Evolutionary conservation across 108 stramenopile genomes (phyloP).

Genomic region (Conticribra weissflogii): DNA sequence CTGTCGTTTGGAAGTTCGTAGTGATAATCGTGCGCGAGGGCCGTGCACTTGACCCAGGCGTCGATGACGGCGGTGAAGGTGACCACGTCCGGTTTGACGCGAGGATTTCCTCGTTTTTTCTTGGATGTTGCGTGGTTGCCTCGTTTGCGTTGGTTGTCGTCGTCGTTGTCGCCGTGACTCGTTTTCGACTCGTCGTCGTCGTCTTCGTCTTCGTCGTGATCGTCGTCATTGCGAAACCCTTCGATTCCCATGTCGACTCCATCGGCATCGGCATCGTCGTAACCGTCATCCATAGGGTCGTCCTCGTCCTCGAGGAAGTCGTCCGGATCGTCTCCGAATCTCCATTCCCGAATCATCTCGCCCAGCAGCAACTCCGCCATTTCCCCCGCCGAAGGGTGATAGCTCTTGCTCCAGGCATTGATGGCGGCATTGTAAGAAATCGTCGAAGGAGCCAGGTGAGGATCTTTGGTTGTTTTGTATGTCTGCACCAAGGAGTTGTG

Average conservation of each 20-base stretch:
- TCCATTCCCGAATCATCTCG: constrained; percentile 61
- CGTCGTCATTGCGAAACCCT: background rate
- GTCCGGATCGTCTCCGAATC: constrained; percentile 20
- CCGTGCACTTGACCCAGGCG: constrained; percentile 57
- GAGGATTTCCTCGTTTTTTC: constrained; percentile 39
- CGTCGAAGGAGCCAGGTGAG: constrained; percentile 51
- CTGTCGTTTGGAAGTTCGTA: constrained; percentile 11
- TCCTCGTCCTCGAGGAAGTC: constrained; percentile 10
- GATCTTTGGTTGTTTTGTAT: constrained; percentile 49
- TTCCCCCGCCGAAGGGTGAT: constrained; percentile 47
- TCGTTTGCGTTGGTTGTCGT: background rate
- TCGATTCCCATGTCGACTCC: background rate
- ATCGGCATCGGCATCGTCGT: constrained; percentile 12
- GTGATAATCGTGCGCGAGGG: constrained; percentile 49
- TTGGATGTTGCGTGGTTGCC: background rate
- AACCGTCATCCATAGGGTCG: constrained; percentile 4
- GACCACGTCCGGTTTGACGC: constrained; percentile 69
- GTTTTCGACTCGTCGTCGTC: background rate
- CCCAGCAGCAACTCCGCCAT: constrained; percentile 62
- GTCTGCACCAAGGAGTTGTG: constrained; percentile 57
- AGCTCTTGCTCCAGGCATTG: constrained; percentile 70
- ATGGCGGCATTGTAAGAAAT: constrained; percentile 70
- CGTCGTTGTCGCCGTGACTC: background rate
- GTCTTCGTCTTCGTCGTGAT: background rate
- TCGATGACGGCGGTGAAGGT: constrained; percentile 68